These are phyloP conservation scores for Casuarina cunninghamiana DNA, from an alignment of 306 rosid genomes.

Conservation along the genomic window DNA sequence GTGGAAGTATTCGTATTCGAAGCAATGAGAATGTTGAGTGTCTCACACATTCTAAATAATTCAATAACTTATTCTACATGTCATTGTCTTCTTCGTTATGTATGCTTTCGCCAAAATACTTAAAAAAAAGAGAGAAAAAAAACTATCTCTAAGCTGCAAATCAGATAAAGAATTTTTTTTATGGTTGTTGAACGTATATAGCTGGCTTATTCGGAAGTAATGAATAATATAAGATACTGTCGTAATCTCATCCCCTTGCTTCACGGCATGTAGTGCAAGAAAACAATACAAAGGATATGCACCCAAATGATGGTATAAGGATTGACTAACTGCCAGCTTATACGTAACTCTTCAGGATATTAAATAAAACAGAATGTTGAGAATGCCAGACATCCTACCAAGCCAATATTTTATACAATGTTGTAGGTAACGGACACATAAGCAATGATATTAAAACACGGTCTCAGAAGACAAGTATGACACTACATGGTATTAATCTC, in stretches of 20 bases:
- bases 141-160: no score
- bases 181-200: slow-evolving; percentile 27
- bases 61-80: background rate
- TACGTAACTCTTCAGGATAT: slow-evolving; percentile 10
- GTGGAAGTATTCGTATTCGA: slow-evolving; percentile 3
- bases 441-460: slow-evolving; percentile 1
- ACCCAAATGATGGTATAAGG: slow-evolving; percentile 19
- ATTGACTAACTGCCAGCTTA: slow-evolving; percentile 40
- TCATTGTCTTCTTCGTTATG: slow-evolving; percentile 1
- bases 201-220: slow-evolving; percentile 28
- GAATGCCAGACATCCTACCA: slow-evolving; percentile 27
- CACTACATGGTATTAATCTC: background rate
- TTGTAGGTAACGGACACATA: slow-evolving; percentile 25
- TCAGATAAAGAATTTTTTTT: background rate
- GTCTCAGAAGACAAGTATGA: no score
- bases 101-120: background rate
- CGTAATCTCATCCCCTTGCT: slow-evolving; percentile 31
- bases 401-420: slow-evolving; percentile 16
- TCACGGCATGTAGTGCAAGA: slow-evolving; percentile 41
- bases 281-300: slow-evolving; percentile 16
- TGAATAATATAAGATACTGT: slow-evolving; percentile 24
- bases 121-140: no score
- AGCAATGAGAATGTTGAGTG: slow-evolving; percentile 35
- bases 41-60: slow-evolving; percentile 32
- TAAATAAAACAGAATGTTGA: slow-evolving; percentile 35